phyloP scores from a whole-genome alignment of 352 stramenopile genomes.

The Pythium guiyangense region DNA sequence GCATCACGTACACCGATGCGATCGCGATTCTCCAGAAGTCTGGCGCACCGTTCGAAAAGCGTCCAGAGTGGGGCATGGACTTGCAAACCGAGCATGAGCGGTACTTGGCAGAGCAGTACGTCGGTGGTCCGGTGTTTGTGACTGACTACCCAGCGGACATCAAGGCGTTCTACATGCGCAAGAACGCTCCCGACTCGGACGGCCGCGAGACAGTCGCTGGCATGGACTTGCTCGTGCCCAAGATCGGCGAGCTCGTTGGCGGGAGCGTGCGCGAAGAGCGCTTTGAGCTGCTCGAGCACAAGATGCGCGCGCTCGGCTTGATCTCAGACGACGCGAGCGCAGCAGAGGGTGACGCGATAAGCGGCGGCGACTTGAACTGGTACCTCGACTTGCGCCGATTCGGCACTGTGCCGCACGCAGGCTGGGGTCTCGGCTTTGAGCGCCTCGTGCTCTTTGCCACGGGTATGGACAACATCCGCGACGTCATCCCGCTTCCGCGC shows the following conservation, averaged over 20 bases:
- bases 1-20: conserved; percentile 94
- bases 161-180: conserved; percentile 99
- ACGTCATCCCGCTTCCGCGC: conserved; percentile 96
- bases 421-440: conserved; percentile 98
- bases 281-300: conserved; percentile 86
- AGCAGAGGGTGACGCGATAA: conserved; percentile 31
- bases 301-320: conserved; percentile 51
- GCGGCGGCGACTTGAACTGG: conserved; percentile 87
- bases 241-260: conserved; percentile 95
- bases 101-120: conserved; percentile 89
- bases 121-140: conserved; percentile 91
- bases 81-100: conserved; percentile 97
- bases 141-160: conserved; percentile 98
- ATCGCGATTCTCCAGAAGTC: conserved; percentile 91
- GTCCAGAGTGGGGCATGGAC: conserved; percentile 92
- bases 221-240: conserved; percentile 97
- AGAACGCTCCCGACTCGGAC: conserved; percentile 80
- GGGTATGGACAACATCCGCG: conserved; percentile 98
- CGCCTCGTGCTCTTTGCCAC: conserved; percentile 96
- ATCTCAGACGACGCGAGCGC: conserved; percentile 60
- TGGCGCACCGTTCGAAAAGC: conserved; percentile 77
- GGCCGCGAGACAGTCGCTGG: conserved; percentile 94
- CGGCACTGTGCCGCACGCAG: conserved; percentile 95
- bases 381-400: conserved; percentile 97
- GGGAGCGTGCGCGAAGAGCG: conserved; percentile 95